phyloP scores from a whole-genome alignment of 345 rosid genomes.

The Salix udensis region DNA sequence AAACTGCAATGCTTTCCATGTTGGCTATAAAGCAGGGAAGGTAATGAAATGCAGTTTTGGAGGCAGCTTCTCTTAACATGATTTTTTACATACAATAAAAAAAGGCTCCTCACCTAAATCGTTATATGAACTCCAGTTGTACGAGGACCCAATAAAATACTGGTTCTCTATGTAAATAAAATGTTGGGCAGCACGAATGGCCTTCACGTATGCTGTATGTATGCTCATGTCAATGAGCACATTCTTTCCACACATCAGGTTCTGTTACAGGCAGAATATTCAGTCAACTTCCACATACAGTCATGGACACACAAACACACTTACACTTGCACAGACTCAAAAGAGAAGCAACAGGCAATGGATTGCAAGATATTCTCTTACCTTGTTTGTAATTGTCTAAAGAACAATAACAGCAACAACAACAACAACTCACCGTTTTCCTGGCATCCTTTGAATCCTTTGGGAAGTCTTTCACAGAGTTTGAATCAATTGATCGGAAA shows the following conservation, averaged over 20 bases:
- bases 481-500: slow-evolving; percentile 93
- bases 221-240: slow-evolving; percentile 98
- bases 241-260: slow-evolving; percentile 84
- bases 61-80: background rate
- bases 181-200: slow-evolving; percentile 96
- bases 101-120: slow-evolving; percentile 52
- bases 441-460: slow-evolving; percentile 83
- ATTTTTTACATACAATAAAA: background rate
- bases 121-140: slow-evolving; percentile 70
- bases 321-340: background rate
- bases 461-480: slow-evolving; percentile 82
- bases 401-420: background rate
- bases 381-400: background rate
- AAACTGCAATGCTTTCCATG: background rate
- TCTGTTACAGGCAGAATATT: slow-evolving; percentile 47
- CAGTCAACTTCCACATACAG: slow-evolving; percentile 16
- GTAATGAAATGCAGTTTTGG: background rate
- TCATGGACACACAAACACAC: background rate
- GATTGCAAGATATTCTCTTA: background rate
- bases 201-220: slow-evolving; percentile 91
- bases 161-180: slow-evolving; percentile 94
- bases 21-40: background rate
- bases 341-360: background rate
- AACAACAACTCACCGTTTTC: slow-evolving; percentile 43
- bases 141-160: slow-evolving; percentile 92